Evolutionary conservation across 768 basidiomycete genomes (phyloP).

Genomic region (Phanerodontia chrysosporium): DNA sequence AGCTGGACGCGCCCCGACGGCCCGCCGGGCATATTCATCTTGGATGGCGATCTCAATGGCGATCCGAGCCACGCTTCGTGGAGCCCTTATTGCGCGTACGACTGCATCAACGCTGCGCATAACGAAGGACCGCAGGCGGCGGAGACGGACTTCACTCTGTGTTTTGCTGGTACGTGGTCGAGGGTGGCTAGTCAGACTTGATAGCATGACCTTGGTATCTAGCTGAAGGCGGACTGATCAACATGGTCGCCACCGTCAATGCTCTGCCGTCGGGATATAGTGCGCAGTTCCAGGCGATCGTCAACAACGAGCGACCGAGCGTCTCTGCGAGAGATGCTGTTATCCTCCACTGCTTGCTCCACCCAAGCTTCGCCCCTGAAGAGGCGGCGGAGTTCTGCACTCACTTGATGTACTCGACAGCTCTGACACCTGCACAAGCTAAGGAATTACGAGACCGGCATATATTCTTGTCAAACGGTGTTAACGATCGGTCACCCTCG

Average conservation of each 20-base stretch:
- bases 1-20: not conserved
- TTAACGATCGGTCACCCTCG: not conserved
- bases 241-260: not conserved
- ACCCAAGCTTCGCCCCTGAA: not conserved
- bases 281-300: not conserved
- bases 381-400: not conserved
- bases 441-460: not conserved
- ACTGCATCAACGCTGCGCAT: not conserved
- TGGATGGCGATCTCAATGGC: no score
- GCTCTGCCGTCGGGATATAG: not conserved
- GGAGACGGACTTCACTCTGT: not conserved
- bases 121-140: not conserved
- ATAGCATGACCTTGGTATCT: not conserved
- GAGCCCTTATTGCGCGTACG: not conserved
- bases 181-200: not conserved
- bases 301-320: not conserved
- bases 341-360: not conserved
- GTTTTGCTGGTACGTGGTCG: not conserved
- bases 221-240: not conserved
- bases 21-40: not conserved
- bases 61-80: not conserved
- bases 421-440: not conserved
- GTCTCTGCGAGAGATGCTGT: not conserved
- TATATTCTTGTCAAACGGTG: not conserved
- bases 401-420: not conserved